These are phyloP conservation scores for Globisporangium splendens DNA, from an alignment of 352 stramenopile genomes.

Conservation along the genomic window DNA sequence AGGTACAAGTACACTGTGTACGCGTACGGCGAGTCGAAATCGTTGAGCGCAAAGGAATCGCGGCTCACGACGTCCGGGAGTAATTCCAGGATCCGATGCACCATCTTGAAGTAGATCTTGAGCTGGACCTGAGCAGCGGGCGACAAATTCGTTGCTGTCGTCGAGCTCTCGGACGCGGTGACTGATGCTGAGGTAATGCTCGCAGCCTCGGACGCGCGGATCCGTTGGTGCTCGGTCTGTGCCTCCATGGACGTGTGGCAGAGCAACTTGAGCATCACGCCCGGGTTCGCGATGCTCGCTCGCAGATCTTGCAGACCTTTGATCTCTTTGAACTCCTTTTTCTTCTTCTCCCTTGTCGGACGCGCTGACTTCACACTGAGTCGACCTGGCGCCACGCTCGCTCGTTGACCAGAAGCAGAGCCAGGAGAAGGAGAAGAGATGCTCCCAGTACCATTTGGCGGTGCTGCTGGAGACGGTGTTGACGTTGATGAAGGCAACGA, in stretches of 20 bases:
- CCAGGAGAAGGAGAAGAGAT: neutral
- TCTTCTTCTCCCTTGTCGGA: constrained; percentile 56
- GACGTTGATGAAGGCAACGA: neutral
- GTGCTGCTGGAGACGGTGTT: neutral
- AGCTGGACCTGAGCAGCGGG: constrained; percentile 54
- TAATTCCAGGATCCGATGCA: constrained; percentile 41
- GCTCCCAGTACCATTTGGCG: neutral
- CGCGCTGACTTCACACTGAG: constrained; percentile 16
- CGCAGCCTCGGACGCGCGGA: constrained; percentile 35
- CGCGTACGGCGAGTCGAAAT: constrained; percentile 74
- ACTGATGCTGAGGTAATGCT: constrained; percentile 17
- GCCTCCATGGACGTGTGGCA: constrained; percentile 56
- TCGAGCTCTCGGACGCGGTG: constrained; percentile 40
- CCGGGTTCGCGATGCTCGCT: constrained; percentile 45
- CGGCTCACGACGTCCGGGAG: constrained; percentile 60
- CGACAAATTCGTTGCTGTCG: constrained; percentile 48
- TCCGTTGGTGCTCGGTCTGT: constrained; percentile 44
- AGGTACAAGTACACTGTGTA: constrained; percentile 60
- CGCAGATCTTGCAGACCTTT: constrained; percentile 62
- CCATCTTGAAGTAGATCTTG: constrained; percentile 72
- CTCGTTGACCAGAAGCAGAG: neutral
- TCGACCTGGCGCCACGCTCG: neutral
- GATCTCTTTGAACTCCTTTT: constrained; percentile 58
- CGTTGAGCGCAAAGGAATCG: constrained; percentile 65
- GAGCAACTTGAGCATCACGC: constrained; percentile 71